Base-by-base conservation (phyloP, 2,329 filamentous ascomycete genomes). In the Fusarium xyrophilum region DNA sequence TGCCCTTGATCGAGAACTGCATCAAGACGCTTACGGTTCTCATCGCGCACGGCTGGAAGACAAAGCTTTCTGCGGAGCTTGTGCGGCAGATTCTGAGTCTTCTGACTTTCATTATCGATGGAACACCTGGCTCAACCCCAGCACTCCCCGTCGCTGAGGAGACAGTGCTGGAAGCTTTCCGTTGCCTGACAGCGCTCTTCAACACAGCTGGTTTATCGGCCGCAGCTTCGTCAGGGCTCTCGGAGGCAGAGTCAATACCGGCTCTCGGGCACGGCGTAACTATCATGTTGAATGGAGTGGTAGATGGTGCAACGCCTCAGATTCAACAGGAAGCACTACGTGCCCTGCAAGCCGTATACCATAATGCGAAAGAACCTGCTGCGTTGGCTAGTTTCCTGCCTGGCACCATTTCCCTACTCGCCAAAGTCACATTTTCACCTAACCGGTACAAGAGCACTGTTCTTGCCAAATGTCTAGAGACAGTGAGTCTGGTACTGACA, bases 71-170 rank as follows among this genome's bases (percentile, higher is more conserved):
- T 5, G 84, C 88, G 12, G 86, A 92, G 48, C 84, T 97, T 56
- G 91, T 89, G 35, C 92, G 92, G 66, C 94, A 98, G 76, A 86
- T 98, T 19, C 84, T 98, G 42, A 92, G 97, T 43, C 83, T 98
- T 35, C 84, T 97, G 61, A 92, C 91, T 1, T 90, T 97, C 73
- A 85, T 97, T 60, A 87, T 93, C 60, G 93, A 91, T 25, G 92
- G 92, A 13, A 85, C 88, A 2, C 88, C 91, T 2, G 88, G 84
- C 32, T 79, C 81, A 23, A 77, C 78, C 14, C 77, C 80, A 32
- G 81, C 82, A 35, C 76, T 79, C 21, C 75, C 79, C 2, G 79
- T 85, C 19, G 85, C 89, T 1, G 93, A 97, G 74, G 96, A 98
- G 77, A 86, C 95, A 5, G 85, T 88, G 25, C 76, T 89, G 32